phyloP scores from a whole-genome alignment of 192 early-diverging fungal genomes.

The Coemansia sp. region DNA sequence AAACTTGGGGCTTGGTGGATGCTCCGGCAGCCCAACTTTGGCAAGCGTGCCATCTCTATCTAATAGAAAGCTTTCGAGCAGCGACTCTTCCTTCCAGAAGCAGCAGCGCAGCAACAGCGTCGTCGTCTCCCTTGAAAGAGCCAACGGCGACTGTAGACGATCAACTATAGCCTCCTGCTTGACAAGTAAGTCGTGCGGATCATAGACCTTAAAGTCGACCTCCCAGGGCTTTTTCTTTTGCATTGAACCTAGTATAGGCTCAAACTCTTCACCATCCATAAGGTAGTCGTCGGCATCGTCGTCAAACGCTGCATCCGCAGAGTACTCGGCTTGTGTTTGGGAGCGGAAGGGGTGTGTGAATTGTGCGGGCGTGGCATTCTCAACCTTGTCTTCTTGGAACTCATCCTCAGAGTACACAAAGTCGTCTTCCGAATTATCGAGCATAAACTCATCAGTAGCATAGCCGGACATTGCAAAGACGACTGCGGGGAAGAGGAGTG shows the following conservation, averaged over 20 bases:
- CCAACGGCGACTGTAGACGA: slow-evolving; percentile 41
- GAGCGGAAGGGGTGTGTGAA: slow-evolving; percentile 5
- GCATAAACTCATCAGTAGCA: slow-evolving; percentile 38
- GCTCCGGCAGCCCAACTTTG: slow-evolving; percentile 24
- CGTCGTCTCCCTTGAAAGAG: slow-evolving; percentile 33
- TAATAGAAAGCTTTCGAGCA: slow-evolving; percentile 43
- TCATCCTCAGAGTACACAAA: slow-evolving; percentile 44
- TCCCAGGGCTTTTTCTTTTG: slow-evolving; percentile 38
- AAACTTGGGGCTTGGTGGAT: slow-evolving; percentile 17
- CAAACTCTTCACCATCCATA: slow-evolving; percentile 29
- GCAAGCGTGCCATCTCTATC: slow-evolving; percentile 38
- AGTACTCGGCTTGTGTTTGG: slow-evolving; percentile 27
- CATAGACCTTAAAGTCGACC: slow-evolving; percentile 42
- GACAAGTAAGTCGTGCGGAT: slow-evolving; percentile 22
- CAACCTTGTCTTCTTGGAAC: neutral
- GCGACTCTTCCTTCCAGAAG: slow-evolving; percentile 48
- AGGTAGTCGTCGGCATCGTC: slow-evolving; percentile 33
- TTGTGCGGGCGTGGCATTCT: slow-evolving; percentile 6
- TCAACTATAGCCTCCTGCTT: slow-evolving; percentile 33
- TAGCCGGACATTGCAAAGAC: slow-evolving; percentile 28
- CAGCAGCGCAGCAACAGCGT: slow-evolving; percentile 44
- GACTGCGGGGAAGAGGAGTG: no score
- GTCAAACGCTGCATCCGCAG: slow-evolving; percentile 18
- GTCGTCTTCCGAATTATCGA: slow-evolving; percentile 38
- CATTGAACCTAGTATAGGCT: slow-evolving; percentile 17